These are phyloP conservation scores for Saksenaea oblongispora DNA, from an alignment of 371 early-diverging fungal genomes.

Conservation along the genomic window DNA sequence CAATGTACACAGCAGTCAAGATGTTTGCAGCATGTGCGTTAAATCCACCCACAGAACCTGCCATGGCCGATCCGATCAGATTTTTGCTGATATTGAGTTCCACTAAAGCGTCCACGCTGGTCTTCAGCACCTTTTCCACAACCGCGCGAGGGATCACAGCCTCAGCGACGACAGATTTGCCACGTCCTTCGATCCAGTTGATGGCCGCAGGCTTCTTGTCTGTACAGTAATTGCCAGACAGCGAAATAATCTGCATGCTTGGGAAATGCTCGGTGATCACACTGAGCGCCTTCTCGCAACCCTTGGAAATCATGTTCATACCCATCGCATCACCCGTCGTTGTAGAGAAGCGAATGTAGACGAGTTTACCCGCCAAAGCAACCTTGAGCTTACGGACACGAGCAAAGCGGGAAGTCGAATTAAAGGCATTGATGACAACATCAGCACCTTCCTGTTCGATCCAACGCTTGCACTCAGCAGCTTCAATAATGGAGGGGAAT, in stretches of 20 bases:
- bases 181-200: slow-evolving; percentile 97
- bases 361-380: slow-evolving; percentile 80
- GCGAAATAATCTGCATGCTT: slow-evolving; percentile 77
- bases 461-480: slow-evolving; percentile 79
- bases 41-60: slow-evolving; percentile 92
- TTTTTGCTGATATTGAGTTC: slow-evolving; percentile 87
- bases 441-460: slow-evolving; percentile 71
- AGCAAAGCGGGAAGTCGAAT: slow-evolving; percentile 89
- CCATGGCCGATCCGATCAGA: slow-evolving; percentile 94
- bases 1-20: slow-evolving; percentile 89
- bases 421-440: slow-evolving; percentile 75
- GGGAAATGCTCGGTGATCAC: slow-evolving; percentile 66
- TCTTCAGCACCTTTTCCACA: slow-evolving; percentile 86
- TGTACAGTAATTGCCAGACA: slow-evolving; percentile 95
- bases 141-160: slow-evolving; percentile 80
- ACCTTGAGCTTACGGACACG: slow-evolving; percentile 81
- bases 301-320: slow-evolving; percentile 99
- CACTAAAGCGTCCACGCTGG: slow-evolving; percentile 77
- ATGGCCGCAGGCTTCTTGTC: slow-evolving; percentile 97
- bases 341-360: slow-evolving; percentile 86
- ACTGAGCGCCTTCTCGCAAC: slow-evolving; percentile 78
- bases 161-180: slow-evolving; percentile 91
- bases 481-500: slow-evolving; percentile 71
- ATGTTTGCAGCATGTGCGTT: slow-evolving; percentile 97
- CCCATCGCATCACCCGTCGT: slow-evolving; percentile 98